Evolutionary conservation across 345 rosid genomes (phyloP), one percentile per base, ranked within the genome.

Genomic region (Cardamine resedifolia): DNA sequence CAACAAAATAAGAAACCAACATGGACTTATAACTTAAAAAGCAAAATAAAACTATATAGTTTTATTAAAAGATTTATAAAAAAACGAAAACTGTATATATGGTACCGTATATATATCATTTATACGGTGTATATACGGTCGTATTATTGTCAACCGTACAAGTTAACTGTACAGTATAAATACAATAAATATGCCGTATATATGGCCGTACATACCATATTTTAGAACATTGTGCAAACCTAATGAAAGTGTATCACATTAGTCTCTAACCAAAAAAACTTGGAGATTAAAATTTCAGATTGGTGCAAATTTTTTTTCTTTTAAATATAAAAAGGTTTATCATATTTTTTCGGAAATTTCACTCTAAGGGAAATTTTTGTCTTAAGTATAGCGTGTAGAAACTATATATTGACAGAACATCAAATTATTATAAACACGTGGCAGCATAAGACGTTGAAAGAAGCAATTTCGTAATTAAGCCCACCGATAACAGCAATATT

Each of bases 381-480:
- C 57, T 67, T 18, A 43, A 5, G 4, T 53, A 55, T 6, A 68
- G 36, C 71, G 70, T 76, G 79, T 45, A 55, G 18, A 53, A 33
- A 10, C 23, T 34, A 10, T 10, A 56, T 27, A 56, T 55, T 55
- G 79, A 63, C 79, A 76, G 74, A 62, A 20, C 6, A 43, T 18
- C 30, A 26, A 12, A 61, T 14, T 26, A 68, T 19, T 68, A 6
- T 7, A 6, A 45, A 56, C 38, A 56, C 75, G 75, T 68, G 51
- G 66, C 64, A 56, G 45, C 41, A 0, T 45, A 52, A 75, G 58
- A 31, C 51, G 50, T 7, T 38, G 57, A 75, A 61, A 33, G 21
- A 61, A 14, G 26, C 63, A 68, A 31, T 39, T 51, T 52, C 14
- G 27, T 27, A 41, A 26, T 2, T 6, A 64, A 55, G 24, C 23